Percentiles rank a stretch among this genome's conserved stretches.
These are phyloP conservation scores for Xylogone sp. DNA, from an alignment of 2,329 filamentous ascomycete genomes.

Conservation along the genomic window DNA sequence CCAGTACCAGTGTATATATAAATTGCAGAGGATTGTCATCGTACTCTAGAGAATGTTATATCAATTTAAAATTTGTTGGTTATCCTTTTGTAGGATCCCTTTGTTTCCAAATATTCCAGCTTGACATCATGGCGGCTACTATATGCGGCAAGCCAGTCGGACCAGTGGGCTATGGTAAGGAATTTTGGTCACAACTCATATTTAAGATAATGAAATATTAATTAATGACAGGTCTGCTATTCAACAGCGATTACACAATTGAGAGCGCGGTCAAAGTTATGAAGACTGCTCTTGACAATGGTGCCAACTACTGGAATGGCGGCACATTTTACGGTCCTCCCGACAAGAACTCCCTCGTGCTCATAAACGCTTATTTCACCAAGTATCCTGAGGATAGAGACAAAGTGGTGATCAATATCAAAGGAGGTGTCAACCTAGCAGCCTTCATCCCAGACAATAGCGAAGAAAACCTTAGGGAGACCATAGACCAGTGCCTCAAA, in stretches of 20 bases:
- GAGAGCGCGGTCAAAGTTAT: slow-evolving; percentile 50
- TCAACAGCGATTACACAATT: background rate
- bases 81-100: background rate
- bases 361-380: slow-evolving; percentile 57
- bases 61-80: too few species aligned
- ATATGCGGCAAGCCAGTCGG: background rate
- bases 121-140: background rate
- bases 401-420: slow-evolving; percentile 56
- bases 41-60: too few species aligned
- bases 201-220: background rate
- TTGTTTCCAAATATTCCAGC: background rate
- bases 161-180: background rate
- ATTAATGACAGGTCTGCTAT: background rate
- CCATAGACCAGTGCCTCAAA: slow-evolving; percentile 50
- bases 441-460: slow-evolving; percentile 41
- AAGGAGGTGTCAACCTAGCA: slow-evolving; percentile 43
- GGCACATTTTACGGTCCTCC: slow-evolving; percentile 60
- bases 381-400: slow-evolving; percentile 58
- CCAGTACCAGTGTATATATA: too few species aligned
- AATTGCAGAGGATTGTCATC: too few species aligned
- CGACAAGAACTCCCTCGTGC: slow-evolving; percentile 52
- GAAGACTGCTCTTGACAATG: slow-evolving; percentile 43
- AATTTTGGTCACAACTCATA: background rate
- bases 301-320: slow-evolving; percentile 52
- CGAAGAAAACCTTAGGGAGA: slow-evolving; percentile 47